These are phyloP conservation scores for Pseudocercospora cruenta DNA, from an alignment of 2,329 filamentous ascomycete species.

Conservation along the genomic window DNA sequence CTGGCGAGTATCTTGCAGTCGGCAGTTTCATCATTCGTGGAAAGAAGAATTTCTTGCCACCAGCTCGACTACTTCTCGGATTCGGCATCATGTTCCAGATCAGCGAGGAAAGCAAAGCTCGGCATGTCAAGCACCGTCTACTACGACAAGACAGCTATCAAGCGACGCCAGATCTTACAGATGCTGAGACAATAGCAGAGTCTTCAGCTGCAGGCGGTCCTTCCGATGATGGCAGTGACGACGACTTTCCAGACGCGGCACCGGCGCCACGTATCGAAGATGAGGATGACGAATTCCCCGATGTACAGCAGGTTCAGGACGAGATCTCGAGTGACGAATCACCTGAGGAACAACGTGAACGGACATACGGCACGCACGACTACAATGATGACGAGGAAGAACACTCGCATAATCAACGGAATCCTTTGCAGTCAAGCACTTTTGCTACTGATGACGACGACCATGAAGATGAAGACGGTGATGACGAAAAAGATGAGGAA, in stretches of 20 bases:
- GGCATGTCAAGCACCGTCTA: conserved; percentile 75
- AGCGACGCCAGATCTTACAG: conserved; percentile 34
- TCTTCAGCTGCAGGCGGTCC: conserved; percentile 20
- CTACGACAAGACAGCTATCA: conserved; percentile 38
- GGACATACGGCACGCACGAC: conserved; percentile 26
- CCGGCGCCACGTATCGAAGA: conserved; percentile 33
- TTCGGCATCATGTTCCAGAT: conserved; percentile 87
- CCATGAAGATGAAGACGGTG: conserved; percentile 35
- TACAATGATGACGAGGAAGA: conserved; percentile 33
- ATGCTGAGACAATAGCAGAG: conserved; percentile 39
- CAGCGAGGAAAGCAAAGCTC: conserved; percentile 81
- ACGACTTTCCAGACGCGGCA: conserved; percentile 33
- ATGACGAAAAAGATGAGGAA: conserved; percentile 39
- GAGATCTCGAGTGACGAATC: conserved; percentile 32
- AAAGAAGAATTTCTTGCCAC: conserved; percentile 88
- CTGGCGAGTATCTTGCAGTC: conserved; percentile 76
- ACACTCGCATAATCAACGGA: conserved; percentile 32
- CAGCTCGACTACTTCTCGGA: conserved; percentile 82
- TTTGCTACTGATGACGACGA: conserved; percentile 28
- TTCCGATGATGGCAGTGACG: conserved; percentile 39
- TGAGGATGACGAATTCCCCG: conserved; percentile 46
- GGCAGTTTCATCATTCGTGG: conserved; percentile 82
- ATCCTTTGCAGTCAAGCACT: conserved; percentile 44
- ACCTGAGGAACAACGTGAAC: conserved; percentile 27
- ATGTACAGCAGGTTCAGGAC: conserved; percentile 33